Base-by-base conservation (phyloP, 371 early-diverging fungal genomes). In the Choanephora cucurbitarum region DNA sequence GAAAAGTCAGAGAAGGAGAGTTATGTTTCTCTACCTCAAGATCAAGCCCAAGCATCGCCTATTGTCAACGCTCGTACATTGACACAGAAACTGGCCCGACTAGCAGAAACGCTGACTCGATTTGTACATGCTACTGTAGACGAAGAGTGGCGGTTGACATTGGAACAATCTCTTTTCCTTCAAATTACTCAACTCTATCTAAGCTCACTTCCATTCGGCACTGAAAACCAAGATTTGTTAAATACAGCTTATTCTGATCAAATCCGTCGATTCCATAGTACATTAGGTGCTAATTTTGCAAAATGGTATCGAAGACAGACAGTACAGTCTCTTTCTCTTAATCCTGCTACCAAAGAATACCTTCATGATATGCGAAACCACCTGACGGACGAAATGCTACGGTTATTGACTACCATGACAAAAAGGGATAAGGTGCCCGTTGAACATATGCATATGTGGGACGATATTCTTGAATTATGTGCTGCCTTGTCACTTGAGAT, bases 271-370 rank as follows among this genome's bases (percentile, higher is more conserved):
- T 79, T 79, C 58, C 72, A 75, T 21, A 66, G 53, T 23, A 79
- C 79, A 5, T 42, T 79, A 4, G 79, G 79, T 5, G 54, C 70
- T 13, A 72, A 79, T 44, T 73, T 75, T 60, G 76, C 79, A 17
- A 73, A 75, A 44, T 79, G 79, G 79, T 79, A 75, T 37, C 62
- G 79, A 28, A 66, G 72, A 43, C 79, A 79, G 46, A 79, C 79
- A 11, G 74, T 79, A 6, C 79, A 75, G 19, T 76, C 76, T 1
- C 51, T 79, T 1, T 69, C 79, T 10, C 60, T 75, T 10, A 75
- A 79, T 39, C 75, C 76, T 14, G 79, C 73, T 14, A 73, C 79
- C 44, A 73, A 73, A 45, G 76, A 73, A 44, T 72, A 75, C 43
- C 64, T 79, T 21, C 52, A 66, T 28, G 58, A 66, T 17, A 64